Base-by-base conservation (phyloP, 1,284 basidiomycete species). In the Leccinum subfulvum region DNA sequence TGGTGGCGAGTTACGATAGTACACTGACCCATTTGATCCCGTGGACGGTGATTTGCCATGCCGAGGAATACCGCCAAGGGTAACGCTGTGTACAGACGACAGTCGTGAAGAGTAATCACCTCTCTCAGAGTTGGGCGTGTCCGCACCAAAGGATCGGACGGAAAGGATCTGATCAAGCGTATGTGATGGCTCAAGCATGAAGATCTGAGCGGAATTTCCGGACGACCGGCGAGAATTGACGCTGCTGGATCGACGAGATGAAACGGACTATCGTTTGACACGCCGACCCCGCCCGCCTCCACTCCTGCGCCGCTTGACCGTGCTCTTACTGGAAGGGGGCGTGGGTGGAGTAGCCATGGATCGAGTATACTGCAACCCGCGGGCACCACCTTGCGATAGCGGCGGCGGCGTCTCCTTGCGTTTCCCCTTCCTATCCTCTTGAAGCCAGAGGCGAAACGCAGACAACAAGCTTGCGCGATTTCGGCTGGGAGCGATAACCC, bases 221-320 rank as follows among this genome's bases (percentile, higher is more conserved):
- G 89, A 91, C 0, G 90, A 91, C 53, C 90, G 79, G 49, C 86
- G 80, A 10, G 91, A 93, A 69, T 92, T 92, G 64, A 91, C 89
- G 67, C 91, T 92, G 70, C 90, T 92, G 9, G 90, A 92, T 33
- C 91, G 83, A 56, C 87, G 82, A 44, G 90, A 92, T 0, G 90
- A 90, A 33, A 84, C 77, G 0, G 88, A 89, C 0, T 83, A 82
- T 13, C 88, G 82, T 61, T 89, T 87, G 7, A 79, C 74, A 44
- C 87, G 82, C 61, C 86, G 81, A 28, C 79, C 81, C 64, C 78
- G 69, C 62, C 74, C 76, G n/a, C 78, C 78, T 30, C 78, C 79
- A 62, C 84, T 81, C 5, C 73, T 62, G 6, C 78, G 76, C 56
- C 84, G 79, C 68, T 86, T 88, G 56, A 82, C 81, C 64, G 79